Conservation (phyloP, 139 green algal genomes). For the Closterium sp. region DNA sequence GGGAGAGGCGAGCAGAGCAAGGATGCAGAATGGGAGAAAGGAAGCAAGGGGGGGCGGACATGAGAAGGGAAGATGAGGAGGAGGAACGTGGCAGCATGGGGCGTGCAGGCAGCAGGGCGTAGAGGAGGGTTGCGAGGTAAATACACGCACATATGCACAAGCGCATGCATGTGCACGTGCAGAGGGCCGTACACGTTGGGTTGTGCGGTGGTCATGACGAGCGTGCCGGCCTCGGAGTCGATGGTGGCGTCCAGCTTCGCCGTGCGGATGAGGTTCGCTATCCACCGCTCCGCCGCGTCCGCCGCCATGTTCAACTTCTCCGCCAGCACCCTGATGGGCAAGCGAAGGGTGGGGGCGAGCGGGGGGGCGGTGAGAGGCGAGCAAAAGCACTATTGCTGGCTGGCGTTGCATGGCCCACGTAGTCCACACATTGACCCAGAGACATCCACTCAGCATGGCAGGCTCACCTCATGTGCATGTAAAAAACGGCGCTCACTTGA, state of each 20-base stretch:
- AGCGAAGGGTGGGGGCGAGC: background rate
- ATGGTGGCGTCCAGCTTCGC: constrained; percentile 95
- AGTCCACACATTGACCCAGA: no score
- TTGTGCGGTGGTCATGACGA: constrained; percentile 85
- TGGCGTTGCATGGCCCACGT: no score
- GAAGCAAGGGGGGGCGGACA: no score
- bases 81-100: background rate
- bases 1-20: no score
- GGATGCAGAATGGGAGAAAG: no score
- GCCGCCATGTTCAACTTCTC: constrained; percentile 84
- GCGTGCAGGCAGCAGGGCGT: no score
- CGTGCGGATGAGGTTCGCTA: constrained; percentile 89
- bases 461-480: no score
- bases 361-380: no score
- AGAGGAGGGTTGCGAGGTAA: background rate
- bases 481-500: no score
- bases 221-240: constrained; percentile 85
- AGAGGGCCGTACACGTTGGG: constrained; percentile 60
- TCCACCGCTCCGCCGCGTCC: constrained; percentile 73
- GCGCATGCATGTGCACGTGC: background rate
- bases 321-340: constrained; percentile 63
- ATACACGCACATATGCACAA: background rate
- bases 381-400: no score
- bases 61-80: background rate
- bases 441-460: no score